phyloP scores from a whole-genome alignment of 2,329 filamentous ascomycete species.

The Aureobasidium pullulans region DNA sequence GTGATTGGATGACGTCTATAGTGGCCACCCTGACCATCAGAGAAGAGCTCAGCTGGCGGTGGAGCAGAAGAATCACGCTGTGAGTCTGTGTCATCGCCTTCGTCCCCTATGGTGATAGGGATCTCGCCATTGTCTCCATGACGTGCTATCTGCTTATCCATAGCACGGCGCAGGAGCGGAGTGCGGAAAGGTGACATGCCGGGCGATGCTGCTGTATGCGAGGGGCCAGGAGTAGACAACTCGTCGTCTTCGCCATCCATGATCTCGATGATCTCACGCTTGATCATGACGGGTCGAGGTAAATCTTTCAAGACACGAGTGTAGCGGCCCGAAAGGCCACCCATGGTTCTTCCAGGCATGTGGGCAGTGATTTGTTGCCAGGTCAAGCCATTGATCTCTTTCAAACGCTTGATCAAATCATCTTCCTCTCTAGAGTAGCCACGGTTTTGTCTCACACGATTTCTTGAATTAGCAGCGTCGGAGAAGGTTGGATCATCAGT shows the following conservation, averaged over 20 bases:
- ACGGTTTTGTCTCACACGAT: too few species aligned
- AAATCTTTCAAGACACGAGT: constrained; percentile 13
- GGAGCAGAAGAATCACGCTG: not conserved
- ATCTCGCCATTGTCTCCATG: constrained; percentile 8
- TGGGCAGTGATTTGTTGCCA: constrained; percentile 32
- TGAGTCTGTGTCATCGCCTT: constrained; percentile 2
- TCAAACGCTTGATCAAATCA: constrained; percentile 32
- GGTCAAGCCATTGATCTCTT: constrained; percentile 30
- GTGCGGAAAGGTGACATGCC: not conserved
- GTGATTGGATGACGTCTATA: too few species aligned
- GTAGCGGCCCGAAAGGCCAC: constrained; percentile 24
- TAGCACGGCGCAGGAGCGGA: constrained; percentile 11
- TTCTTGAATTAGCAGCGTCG: not conserved
- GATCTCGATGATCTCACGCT: constrained; percentile 22
- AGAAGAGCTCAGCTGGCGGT: too few species aligned
- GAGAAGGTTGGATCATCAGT: not conserved
- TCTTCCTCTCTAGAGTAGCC: constrained; percentile 25
- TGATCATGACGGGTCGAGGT: constrained; percentile 7
- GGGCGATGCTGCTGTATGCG: not conserved
- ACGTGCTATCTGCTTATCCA: constrained; percentile 5
- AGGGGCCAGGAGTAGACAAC: not conserved
- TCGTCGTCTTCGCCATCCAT: constrained; percentile 12
- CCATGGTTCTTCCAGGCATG: constrained; percentile 27
- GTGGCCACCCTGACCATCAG: too few species aligned
- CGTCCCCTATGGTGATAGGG: constrained; percentile 1